A percentile compares a stretch with the other conserved stretches of the same genome.
These are phyloP conservation scores for Aegle marmelos DNA, from an alignment of 345 rosid genomes.

Conservation along the genomic window DNA sequence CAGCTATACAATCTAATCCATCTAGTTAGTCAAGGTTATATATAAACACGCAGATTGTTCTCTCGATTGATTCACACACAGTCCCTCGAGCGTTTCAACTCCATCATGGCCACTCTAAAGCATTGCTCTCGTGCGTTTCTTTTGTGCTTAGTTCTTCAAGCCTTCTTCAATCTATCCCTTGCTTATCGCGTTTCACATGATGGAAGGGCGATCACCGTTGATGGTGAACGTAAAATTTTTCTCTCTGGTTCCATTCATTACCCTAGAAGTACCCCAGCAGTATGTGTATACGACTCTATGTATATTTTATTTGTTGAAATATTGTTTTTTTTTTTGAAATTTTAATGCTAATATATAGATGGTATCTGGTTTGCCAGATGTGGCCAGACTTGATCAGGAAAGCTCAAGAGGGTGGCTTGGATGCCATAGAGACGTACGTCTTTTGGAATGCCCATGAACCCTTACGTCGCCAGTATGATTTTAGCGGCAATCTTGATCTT, in stretches of 20 bases:
- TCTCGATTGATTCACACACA: neutral
- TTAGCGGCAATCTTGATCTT: slow-evolving; percentile 46
- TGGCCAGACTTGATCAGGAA: slow-evolving; percentile 63
- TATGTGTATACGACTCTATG: slow-evolving; percentile 25
- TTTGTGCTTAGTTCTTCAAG: neutral
- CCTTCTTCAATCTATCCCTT: neutral
- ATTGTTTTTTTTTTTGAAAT: too few species aligned
- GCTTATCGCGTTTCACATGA: slow-evolving; percentile 38
- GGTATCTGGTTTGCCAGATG: slow-evolving; percentile 36
- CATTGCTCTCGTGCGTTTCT: neutral
- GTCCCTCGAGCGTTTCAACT: too few species aligned
- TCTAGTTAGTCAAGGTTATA: neutral
- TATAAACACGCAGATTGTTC: neutral
- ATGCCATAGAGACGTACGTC: slow-evolving; percentile 60
- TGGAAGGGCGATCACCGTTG: slow-evolving; percentile 43
- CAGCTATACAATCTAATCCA: neutral
- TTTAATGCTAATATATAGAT: neutral
- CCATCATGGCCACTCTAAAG: neutral
- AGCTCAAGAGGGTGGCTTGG: slow-evolving; percentile 63
- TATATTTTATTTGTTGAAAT: neutral
- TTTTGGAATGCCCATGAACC: slow-evolving; percentile 75
- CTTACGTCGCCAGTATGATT: slow-evolving; percentile 47
- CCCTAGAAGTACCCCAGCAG: slow-evolving; percentile 60
- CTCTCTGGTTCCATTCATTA: slow-evolving; percentile 71
- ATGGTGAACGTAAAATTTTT: slow-evolving; percentile 53